Evolutionary conservation across 1,284 basidiomycete genomes (phyloP), one percentile per base, ranked within the genome.

Genomic region (Sporisorium reilianum): DNA sequence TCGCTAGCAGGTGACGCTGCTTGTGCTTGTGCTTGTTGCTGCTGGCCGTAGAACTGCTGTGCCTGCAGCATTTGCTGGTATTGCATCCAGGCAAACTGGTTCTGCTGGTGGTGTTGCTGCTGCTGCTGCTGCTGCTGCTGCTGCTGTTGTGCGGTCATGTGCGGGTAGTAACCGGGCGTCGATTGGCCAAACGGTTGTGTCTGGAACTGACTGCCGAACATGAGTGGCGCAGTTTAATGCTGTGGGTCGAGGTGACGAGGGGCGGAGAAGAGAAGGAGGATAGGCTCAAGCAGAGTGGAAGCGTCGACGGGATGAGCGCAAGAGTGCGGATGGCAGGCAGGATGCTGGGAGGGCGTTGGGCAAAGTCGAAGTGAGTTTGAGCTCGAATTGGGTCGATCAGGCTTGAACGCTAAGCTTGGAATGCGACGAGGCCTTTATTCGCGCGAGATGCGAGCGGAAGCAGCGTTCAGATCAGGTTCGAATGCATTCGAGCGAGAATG

Each of bases 61-160:
- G 79, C 72, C 32, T 77, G 76, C 46, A 80, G 50, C 77, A 79
- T 79, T 50, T 80, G 77, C 60, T 80, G 79, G 46, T 80, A 80
- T 38, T 79, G 77, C 50, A 72, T 53, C 79, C 79, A 80, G 32
- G 79, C 74, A 50, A 73, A 73, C 12, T 79, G 78, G 25, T 72
- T 77, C 1, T 77, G 70, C 32, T 73, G 69, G 18, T 64, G 61
- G 4, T 73, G 69, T 22, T 71, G 62, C 11, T 64, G 69, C 14
- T 38, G 36, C 11, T 64, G 69, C 14, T 38, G 36, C 6, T 64
- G 61, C 8, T 77, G 77, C 26, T 66, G 69, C 32, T 72, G 70
- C 36, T 73, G 70, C 44, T 68, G 61, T 55, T 62, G 68, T 14
- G 55, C 30, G 22, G 64, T 58, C 59, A 66, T 62, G 53, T 74